These are phyloP conservation scores for Talaromyces nanjingensis DNA, from an alignment of 495 filamentous ascomycete species.

Conservation along the genomic window DNA sequence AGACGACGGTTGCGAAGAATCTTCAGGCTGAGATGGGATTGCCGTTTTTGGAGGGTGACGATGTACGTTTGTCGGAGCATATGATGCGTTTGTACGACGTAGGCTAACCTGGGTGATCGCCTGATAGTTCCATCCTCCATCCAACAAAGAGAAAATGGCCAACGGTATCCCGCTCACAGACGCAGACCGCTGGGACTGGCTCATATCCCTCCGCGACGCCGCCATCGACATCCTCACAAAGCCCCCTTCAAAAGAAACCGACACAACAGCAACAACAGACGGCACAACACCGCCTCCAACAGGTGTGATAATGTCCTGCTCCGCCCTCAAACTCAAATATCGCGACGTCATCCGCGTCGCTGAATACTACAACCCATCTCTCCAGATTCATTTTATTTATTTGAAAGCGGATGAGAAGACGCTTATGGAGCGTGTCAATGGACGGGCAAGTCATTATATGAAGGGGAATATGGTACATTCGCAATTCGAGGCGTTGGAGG, in stretches of 20 bases:
- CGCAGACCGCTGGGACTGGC: constrained; percentile 97
- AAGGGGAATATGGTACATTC: constrained; percentile 95
- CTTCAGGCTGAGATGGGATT: constrained; percentile 63
- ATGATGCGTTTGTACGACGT: not conserved
- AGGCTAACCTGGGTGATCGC: constrained; percentile 12
- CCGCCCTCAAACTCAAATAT: constrained; percentile 93
- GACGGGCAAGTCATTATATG: constrained; percentile 87
- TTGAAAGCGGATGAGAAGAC: constrained; percentile 68
- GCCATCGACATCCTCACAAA: constrained; percentile 59
- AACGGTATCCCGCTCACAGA: constrained; percentile 84
- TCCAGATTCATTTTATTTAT: constrained; percentile 90
- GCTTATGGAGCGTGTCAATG: constrained; percentile 65
- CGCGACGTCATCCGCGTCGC: constrained; percentile 93
- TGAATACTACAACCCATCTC: constrained; percentile 64
- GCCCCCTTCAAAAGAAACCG: constrained; percentile 31
- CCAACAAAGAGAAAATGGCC: constrained; percentile 93
- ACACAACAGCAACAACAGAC: constrained; percentile 21
- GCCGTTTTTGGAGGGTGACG: constrained; percentile 91
- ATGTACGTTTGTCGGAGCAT: constrained; percentile 52
- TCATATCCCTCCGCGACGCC: constrained; percentile 78
- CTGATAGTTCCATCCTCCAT: constrained; percentile 69
- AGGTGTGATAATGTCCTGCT: constrained; percentile 93
- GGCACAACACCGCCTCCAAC: constrained; percentile 31
- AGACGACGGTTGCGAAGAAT: constrained; percentile 82
- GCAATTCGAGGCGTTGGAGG: constrained; percentile 80